phyloP scores from a whole-genome alignment of 495 filamentous ascomycete genomes.

The Lophium mytilinum region DNA sequence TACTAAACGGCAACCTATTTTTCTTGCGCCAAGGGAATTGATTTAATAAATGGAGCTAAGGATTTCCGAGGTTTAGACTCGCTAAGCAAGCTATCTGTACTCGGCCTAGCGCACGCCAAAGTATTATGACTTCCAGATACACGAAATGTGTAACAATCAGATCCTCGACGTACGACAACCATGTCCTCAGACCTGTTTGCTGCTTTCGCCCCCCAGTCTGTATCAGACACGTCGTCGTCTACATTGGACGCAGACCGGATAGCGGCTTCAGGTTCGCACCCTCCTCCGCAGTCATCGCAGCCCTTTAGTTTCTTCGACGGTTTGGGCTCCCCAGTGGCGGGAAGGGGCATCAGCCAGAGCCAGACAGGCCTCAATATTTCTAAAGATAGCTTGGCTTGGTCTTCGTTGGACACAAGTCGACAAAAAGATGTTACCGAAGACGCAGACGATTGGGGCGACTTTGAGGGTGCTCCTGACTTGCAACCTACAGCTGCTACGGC shows the following conservation, averaged over 20 bases:
- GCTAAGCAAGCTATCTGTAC: too few relatives aligned
- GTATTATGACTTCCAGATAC: too few relatives aligned
- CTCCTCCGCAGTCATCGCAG: neutral
- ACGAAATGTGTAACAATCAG: too few relatives aligned
- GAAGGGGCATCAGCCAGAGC: neutral
- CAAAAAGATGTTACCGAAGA: conserved; percentile 1
- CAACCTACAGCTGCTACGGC: neutral
- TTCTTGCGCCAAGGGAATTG: too few relatives aligned
- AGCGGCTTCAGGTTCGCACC: neutral
- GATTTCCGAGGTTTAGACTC: too few relatives aligned
- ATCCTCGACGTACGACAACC: neutral
- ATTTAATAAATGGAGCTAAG: too few relatives aligned
- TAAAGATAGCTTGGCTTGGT: neutral
- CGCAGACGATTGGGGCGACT: conserved; percentile 51
- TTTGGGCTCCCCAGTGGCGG: neutral
- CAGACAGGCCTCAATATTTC: neutral
- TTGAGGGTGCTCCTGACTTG: conserved; percentile 35
- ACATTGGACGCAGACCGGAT: neutral
- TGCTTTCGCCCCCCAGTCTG: conserved; percentile 10
- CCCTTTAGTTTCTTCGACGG: conserved; percentile 23
- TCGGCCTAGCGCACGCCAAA: too few relatives aligned
- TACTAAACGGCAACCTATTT: too few relatives aligned
- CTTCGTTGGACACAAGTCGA: neutral
- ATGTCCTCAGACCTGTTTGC: conserved; percentile 26
- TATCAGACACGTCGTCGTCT: neutral